Base-by-base conservation (phyloP, 2,329 filamentous ascomycete genomes). In the Stemphylium vesicarium region DNA sequence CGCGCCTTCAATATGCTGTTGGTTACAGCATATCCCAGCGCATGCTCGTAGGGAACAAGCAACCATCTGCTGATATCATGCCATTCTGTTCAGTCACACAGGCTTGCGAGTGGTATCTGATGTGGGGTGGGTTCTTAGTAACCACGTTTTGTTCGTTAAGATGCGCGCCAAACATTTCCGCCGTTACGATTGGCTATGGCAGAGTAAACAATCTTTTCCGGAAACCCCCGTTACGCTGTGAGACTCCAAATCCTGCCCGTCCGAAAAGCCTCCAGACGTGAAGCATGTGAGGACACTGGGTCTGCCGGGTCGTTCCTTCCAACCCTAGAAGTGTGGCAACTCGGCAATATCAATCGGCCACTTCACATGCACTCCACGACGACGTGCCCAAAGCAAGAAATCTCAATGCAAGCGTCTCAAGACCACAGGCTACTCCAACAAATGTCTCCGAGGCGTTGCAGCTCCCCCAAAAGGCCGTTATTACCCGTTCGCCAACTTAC, bases 81-180 rank as follows among this genome's bases (percentile, higher is more conserved):
- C 26, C 26, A 29, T 7, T 29, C 9, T 4, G 4, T 29, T 29
- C 26, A 29, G 5, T 29, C 26, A 29, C 26, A 29, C 26, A 2
- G 26, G 26, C 26, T 29, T 29, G 26, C 26, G 26, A 11, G 26
- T 11, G 26, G 26, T 11, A 29, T 29, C 26, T 10, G 9, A 24
- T 29, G 33, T 31, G 31, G 40, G 32, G 13, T 26, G 40, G 32
- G 13, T 26, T 22, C 35, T 45, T 51, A 42, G 50, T 53, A 48
- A 42, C 37, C 44, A 13, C 10, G 43, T 53, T 53, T 22, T 49
- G 37, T 48, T 53, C 31, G 37, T 41, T 53, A 36, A 18, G 4
- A 16, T 24, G 44, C 31, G 13, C 33, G 37, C 39, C 29, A 44
- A 44, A 35, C 31, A 35, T 37, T 26, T 45, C 32, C 31, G 42